Evolutionary conservation across 805 yeast species (phyloP).

Genomic region (Ogataea methylovora): DNA sequence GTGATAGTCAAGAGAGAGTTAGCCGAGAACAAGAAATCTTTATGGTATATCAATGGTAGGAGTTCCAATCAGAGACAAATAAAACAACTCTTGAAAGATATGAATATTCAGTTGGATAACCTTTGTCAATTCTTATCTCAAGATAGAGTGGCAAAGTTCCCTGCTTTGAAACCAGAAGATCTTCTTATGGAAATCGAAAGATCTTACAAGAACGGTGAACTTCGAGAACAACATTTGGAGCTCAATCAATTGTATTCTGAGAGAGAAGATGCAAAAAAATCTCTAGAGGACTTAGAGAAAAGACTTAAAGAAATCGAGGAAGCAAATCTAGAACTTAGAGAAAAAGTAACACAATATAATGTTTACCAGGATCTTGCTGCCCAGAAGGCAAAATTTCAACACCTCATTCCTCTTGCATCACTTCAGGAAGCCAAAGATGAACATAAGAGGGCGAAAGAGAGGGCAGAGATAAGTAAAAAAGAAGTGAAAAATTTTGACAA

Average conservation of each 20-base stretch:
- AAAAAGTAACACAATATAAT: conserved; percentile 38
- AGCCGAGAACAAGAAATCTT: conserved; percentile 35
- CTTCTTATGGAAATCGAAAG: conserved; percentile 72
- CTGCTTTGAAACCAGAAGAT: conserved; percentile 68
- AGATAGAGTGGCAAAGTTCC: conserved; percentile 90
- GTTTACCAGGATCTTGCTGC: conserved; percentile 36
- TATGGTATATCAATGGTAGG: conserved; percentile 42
- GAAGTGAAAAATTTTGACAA: conserved; percentile 16
- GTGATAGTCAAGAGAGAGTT: conserved; percentile 38
- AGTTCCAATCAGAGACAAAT: conserved; percentile 37
- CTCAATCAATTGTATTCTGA: conserved; percentile 45
- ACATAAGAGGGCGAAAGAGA: conserved; percentile 20
- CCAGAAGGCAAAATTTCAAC: conserved; percentile 31
- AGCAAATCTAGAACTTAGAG: conserved; percentile 31
- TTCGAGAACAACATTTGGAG: conserved; percentile 48
- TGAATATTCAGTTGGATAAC: conserved; percentile 83
- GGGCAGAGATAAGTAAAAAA: conserved; percentile 17
- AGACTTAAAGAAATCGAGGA: conserved; percentile 26
- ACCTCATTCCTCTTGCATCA: conserved; percentile 26
- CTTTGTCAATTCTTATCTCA: conserved; percentile 93
- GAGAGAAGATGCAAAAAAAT: conserved; percentile 21
- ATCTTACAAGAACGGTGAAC: conserved; percentile 59
- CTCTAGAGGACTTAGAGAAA: conserved; percentile 21
- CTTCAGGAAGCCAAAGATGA: conserved; percentile 27
- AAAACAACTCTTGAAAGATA: conserved; percentile 32